Evolutionary conservation across 192 early-diverging fungal species (phyloP), one percentile per base, ranked within the genome.

Genomic region (Coemansia sp.): DNA sequence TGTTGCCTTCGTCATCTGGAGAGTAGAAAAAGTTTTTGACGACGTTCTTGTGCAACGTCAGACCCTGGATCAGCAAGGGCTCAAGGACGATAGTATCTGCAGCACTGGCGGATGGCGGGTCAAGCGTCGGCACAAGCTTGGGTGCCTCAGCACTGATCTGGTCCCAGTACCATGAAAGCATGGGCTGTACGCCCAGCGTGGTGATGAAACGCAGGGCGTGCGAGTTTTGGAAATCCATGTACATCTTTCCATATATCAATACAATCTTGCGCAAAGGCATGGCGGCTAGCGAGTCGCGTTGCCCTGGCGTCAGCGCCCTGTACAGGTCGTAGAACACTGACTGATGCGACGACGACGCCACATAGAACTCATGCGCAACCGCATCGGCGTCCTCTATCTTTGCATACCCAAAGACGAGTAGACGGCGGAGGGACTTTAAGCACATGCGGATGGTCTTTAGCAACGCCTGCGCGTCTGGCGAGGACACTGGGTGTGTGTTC

Each of bases 111-210:
- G 55, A 36, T 0, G 37, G 41, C 9, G 28, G 15, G 23, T 55
- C 53, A 7, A 69, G 48, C 19, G 63, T 48, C 11, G 64, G 57
- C 5, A 56, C 47, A 36, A 76, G 45, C 29, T 72, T 68, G 28
- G 61, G 55, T 22, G 67, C 58, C 61, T 71, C 53, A 59, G 37
- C 29, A 38, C 53, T 13, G 29, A 91, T 62, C 53, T 86, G 61
- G 19, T 74, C 62, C 89, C 91, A 93, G 76, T 93, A 96, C 75
- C 85, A 93, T 36, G 69, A 62, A 55, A 94, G 70, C 31, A 93
- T 84, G 31, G 82, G 83, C 6, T 86, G 66, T 30, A 85, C 81
- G 6, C 80, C 75, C 10, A 87, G 87, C 9, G 81, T 74, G 2
- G 85, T 67, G 23, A 88, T 83, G 61, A 90, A 92, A 6, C 83